phyloP scores from a whole-genome alignment of 495 filamentous ascomycete species.

The Podospora tetraspora region DNA sequence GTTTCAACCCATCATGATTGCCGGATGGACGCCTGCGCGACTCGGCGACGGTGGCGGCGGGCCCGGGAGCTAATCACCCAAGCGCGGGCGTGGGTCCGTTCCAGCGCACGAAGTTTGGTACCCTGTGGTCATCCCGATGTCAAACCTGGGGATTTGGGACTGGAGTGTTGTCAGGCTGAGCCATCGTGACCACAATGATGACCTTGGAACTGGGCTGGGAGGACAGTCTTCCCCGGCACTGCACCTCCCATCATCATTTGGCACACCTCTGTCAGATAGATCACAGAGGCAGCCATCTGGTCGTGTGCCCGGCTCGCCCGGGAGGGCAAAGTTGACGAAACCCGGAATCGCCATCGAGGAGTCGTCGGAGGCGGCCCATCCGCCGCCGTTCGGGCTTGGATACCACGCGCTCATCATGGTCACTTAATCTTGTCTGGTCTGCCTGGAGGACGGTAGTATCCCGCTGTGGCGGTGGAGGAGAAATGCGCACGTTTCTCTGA shows the following conservation, averaged over 20 bases:
- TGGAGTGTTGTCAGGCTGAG: not conserved
- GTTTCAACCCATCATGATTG: not conserved
- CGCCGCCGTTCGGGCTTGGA: not conserved
- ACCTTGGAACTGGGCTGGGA: not conserved
- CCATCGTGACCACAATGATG: not conserved
- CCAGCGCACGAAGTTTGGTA: not conserved
- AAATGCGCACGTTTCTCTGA: not conserved
- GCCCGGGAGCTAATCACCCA: not conserved
- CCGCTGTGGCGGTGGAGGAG: not conserved
- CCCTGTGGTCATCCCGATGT: not conserved
- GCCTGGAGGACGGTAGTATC: not conserved
- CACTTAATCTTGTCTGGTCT: not conserved
- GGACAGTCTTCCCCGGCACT: not conserved
- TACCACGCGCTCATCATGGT: not conserved
- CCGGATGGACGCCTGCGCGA: not conserved
- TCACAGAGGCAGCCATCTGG: not conserved
- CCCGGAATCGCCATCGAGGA: not conserved
- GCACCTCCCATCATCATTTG: not conserved
- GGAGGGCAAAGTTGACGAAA: not conserved
- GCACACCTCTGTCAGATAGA: not conserved
- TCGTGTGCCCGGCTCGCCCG: not conserved
- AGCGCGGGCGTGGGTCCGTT: not conserved
- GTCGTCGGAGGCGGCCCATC: not conserved
- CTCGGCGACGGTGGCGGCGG: not conserved
- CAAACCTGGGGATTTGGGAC: not conserved